A percentile compares a stretch with the other conserved stretches of the same genome.
These are phyloP conservation scores for Chytridiales sp. DNA, from an alignment of 371 early-diverging fungal species.

Conservation along the genomic window DNA sequence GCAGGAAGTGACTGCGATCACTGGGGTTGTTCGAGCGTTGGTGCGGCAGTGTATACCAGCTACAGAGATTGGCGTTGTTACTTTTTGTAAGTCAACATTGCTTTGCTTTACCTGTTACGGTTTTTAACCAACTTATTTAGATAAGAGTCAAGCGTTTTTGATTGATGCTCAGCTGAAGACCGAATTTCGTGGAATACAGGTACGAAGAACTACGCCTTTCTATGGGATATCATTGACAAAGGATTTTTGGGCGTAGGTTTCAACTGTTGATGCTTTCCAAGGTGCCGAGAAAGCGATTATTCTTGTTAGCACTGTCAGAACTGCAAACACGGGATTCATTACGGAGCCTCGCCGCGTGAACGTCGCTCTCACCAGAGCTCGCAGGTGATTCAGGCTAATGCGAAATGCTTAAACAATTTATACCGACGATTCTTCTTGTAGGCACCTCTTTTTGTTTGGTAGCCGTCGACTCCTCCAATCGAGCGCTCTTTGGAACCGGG, in stretches of 20 bases:
- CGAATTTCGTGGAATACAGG: no score
- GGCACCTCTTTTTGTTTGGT: no score
- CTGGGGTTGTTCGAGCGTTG: constrained; percentile 45
- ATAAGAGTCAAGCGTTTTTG: constrained; percentile 7
- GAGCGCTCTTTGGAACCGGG: no score
- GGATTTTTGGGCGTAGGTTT: constrained; percentile 25
- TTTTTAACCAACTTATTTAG: constrained; percentile 1
- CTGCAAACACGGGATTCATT: constrained; percentile 49
- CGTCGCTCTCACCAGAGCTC: constrained; percentile 59
- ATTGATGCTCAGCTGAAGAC: no score
- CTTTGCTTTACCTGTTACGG: not conserved
- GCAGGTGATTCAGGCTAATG: no score
- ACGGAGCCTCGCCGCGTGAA: constrained; percentile 55
- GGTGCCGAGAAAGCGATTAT: constrained; percentile 85
- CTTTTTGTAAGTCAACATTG: constrained; percentile 55
- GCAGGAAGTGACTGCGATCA: constrained; percentile 53
- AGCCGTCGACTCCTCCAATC: no score
- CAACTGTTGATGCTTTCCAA: constrained; percentile 85
- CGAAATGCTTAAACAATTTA: no score
- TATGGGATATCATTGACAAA: not conserved
- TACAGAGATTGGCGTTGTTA: constrained; percentile 62
- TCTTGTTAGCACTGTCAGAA: constrained; percentile 72
- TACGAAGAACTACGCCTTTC: no score
- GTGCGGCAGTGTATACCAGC: constrained; percentile 42
- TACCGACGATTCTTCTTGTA: no score